Evolutionary conservation across 2,329 filamentous ascomycete genomes (phyloP).

Genomic region (Pseudocercospora eumusae): DNA sequence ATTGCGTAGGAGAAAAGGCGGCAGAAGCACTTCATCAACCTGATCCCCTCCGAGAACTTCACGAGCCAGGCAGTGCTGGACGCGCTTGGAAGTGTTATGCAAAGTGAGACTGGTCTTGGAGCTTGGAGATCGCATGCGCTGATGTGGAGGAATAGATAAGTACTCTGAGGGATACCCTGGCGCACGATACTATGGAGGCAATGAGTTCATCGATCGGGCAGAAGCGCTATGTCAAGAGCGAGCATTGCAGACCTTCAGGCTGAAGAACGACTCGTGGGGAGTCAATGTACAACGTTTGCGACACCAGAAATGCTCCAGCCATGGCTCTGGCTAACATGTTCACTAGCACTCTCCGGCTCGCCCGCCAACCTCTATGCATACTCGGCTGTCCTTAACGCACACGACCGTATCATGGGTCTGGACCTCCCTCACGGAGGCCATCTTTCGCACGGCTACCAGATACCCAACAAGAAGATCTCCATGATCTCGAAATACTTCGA

Average conservation of each 20-base stretch:
- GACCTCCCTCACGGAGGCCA: constrained; percentile 94
- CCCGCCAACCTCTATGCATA: constrained; percentile 98
- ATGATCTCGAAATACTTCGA: constrained; percentile 99
- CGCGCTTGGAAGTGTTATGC: constrained; percentile 90
- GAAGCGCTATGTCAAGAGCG: constrained; percentile 93
- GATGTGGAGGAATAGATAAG: constrained; percentile 60
- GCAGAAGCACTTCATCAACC: constrained; percentile 97
- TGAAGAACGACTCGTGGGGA: constrained; percentile 88
- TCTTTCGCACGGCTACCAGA: constrained; percentile 97
- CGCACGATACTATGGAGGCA: constrained; percentile 97
- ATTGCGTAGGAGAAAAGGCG: constrained; percentile 78
- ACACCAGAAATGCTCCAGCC: not conserved
- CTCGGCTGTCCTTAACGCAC: constrained; percentile 92
- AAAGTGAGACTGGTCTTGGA: constrained; percentile 62
- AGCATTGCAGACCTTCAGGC: constrained; percentile 85
- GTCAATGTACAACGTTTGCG: constrained; percentile 91
- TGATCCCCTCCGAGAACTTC: constrained; percentile 94
- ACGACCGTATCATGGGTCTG: constrained; percentile 95
- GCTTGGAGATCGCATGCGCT: not conserved
- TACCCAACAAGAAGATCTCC: constrained; percentile 95
- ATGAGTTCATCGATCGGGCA: constrained; percentile 96
- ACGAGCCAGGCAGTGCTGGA: constrained; percentile 91
- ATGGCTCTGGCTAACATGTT: constrained; percentile 2
- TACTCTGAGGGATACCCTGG: constrained; percentile 99
- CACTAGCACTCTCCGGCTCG: constrained; percentile 59